Evolutionary conservation across 495 filamentous ascomycete species (phyloP), one percentile per base, ranked within the genome.

Genomic region (Cercophora samala): DNA sequence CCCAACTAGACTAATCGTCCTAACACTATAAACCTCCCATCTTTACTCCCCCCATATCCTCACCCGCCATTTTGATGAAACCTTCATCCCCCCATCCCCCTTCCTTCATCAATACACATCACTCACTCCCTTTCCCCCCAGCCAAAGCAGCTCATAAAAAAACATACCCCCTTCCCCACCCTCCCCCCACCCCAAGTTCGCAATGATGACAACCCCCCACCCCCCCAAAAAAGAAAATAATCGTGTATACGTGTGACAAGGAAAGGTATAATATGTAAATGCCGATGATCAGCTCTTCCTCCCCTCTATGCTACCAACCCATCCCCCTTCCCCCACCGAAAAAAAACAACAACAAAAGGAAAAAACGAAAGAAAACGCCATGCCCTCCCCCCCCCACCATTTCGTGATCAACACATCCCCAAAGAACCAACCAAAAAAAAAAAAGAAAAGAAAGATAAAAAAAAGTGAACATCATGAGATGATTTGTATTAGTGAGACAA

Each of bases 251-350:
- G 54, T 56, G 54, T 56, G 54, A 21, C 42, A 29, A 15, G 22
- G 51, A 56, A 29, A 37, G 51, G 21, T 51, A 29, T 25, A 58
- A 58, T 59, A 64, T 65, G 66, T 65, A 64, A 70, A 70, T 70
- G 71, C 69, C 71, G 60, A 66, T 67, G 62, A 66, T 64, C 62
- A 64, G 59, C 64, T 73, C 61, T 70, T 62, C n/a, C 22, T 18
- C 54, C 69, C 71, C 65, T 73, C 71, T 73, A 73, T 73, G 62
- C 64, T 69, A 66, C 37, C 58, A 60, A n/a, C 21, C 22, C 5
- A 5, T 26, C 24, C 26, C 26, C 24, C 6, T 17, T 60, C 26
- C 26, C 3, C 56, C 56, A 29, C 18, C 56, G 4, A 68, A 23
- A 46, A 59, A 60, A 29, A 65, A 61, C 24, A 56, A 65, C 21